Evolutionary conservation across 177 flowering plant species (phyloP).

Genomic region (Vitis hybrid): DNA sequence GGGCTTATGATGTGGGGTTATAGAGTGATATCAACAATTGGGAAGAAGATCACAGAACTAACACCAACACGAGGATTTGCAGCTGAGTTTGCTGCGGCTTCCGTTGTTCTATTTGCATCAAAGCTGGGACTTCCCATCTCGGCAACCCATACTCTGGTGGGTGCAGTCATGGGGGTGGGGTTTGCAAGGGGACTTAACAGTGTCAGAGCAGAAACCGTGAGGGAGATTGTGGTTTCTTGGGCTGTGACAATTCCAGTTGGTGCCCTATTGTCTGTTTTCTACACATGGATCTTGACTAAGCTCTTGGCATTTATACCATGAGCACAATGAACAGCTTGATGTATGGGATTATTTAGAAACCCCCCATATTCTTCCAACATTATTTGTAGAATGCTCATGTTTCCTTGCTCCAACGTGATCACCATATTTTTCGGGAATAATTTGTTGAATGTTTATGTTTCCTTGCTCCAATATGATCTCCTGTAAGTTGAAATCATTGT

Average conservation of each 20-base stretch:
- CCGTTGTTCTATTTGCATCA: slow-evolving; percentile 84
- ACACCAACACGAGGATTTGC: slow-evolving; percentile 97
- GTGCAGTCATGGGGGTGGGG: slow-evolving; percentile 98
- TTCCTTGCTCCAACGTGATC: slow-evolving; percentile 6
- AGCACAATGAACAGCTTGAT: slow-evolving; percentile 25
- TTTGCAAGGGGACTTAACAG: slow-evolving; percentile 92
- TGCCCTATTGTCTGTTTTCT: slow-evolving; percentile 65
- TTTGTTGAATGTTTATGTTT: slow-evolving; percentile 1
- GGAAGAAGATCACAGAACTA: slow-evolving; percentile 91
- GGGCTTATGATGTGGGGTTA: slow-evolving; percentile 94
- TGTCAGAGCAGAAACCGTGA: slow-evolving; percentile 88
- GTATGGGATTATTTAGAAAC: slow-evolving; percentile 10
- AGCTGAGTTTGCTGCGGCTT: slow-evolving; percentile 97
- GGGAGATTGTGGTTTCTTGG: slow-evolving; percentile 88
- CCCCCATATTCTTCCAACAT: not conserved
- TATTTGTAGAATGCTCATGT: not conserved
- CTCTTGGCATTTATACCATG: slow-evolving; percentile 52
- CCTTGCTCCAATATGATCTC: slow-evolving; percentile 7
- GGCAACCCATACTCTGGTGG: slow-evolving; percentile 92
- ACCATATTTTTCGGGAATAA: slow-evolving; percentile 1
- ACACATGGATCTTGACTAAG: slow-evolving; percentile 79
- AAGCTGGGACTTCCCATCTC: slow-evolving; percentile 92
- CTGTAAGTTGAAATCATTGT: slow-evolving; percentile 6
- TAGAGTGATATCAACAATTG: slow-evolving; percentile 92
- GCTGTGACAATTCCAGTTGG: slow-evolving; percentile 89